phyloP scores from a whole-genome alignment of 768 basidiomycete species.

The Tricholomella constricta region DNA sequence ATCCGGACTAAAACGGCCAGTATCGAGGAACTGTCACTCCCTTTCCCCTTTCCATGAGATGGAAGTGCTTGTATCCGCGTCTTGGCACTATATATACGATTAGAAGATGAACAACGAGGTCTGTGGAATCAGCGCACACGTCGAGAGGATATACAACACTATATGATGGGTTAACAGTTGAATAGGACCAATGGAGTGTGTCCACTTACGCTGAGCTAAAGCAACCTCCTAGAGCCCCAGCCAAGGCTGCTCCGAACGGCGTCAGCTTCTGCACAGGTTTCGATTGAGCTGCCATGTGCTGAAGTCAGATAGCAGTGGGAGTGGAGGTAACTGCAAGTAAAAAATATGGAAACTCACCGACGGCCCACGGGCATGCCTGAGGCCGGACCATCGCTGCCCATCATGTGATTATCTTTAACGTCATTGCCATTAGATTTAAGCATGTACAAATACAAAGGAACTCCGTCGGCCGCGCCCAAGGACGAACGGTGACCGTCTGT shows the following conservation, averaged over 20 bases:
- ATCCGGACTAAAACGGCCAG: conserved; percentile 67
- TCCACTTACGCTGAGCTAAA: conserved; percentile 86
- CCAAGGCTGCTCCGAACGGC: conserved; percentile 86
- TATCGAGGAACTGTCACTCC: conserved; percentile 59
- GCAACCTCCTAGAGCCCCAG: conserved; percentile 91
- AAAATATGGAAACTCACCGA: conserved; percentile 16
- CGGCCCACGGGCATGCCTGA: conserved; percentile 10
- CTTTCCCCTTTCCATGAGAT: conserved; percentile 46
- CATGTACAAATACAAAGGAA: background rate
- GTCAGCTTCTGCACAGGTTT: conserved; percentile 73
- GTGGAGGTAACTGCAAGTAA: conserved; percentile 10
- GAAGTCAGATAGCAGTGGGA: conserved; percentile 11
- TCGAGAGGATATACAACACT: conserved; percentile 96
- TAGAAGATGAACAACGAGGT: background rate
- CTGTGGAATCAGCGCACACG: conserved; percentile 69
- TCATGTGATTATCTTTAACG: conserved; percentile 16
- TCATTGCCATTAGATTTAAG: background rate
- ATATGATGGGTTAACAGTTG: conserved; percentile 9
- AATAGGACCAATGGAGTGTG: background rate
- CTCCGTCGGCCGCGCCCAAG: too few relatives aligned
- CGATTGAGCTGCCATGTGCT: conserved; percentile 49
- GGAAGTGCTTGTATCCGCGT: conserved; percentile 90
- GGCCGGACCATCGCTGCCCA: conserved; percentile 11
- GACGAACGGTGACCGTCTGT: too few relatives aligned
- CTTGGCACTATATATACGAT: conserved; percentile 65